A percentile compares a stretch with the other conserved stretches of the same genome.
Evolutionary conservation across 2,329 filamentous ascomycete species (phyloP).

Genomic region (Scedosporium boydii): DNA sequence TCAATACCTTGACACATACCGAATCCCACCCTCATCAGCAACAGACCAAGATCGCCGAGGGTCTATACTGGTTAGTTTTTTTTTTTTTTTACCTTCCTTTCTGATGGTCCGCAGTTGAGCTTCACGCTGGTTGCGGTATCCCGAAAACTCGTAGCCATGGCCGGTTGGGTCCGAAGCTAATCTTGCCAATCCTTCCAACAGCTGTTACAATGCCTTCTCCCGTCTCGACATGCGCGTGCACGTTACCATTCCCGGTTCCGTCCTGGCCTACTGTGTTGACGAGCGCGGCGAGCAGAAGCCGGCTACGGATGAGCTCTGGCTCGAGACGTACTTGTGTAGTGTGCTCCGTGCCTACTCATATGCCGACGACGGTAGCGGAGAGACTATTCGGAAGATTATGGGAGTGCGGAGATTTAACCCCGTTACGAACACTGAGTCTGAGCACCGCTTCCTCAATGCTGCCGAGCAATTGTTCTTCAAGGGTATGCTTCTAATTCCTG

Average conservation of each 20-base stretch:
- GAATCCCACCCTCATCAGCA: constrained; percentile 60
- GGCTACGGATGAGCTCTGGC: constrained; percentile 87
- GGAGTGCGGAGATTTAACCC: constrained; percentile 97
- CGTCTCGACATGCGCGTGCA: constrained; percentile 97
- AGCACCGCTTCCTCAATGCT: constrained; percentile 90
- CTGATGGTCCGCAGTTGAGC: background rate
- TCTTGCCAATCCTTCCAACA: constrained; percentile 13
- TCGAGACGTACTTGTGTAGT: constrained; percentile 94
- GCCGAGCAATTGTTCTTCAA: constrained; percentile 93
- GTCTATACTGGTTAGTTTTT: constrained; percentile 74
- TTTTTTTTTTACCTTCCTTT: background rate
- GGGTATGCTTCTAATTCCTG: constrained; percentile 40
- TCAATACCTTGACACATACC: constrained; percentile 92
- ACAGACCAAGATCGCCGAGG: constrained; percentile 78
- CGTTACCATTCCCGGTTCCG: constrained; percentile 90
- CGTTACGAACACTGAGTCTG: constrained; percentile 94
- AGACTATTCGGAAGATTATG: constrained; percentile 92
- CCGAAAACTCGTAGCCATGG: no score
- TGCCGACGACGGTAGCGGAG: constrained; percentile 88
- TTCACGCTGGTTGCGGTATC: no score
- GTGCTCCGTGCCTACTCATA: constrained; percentile 93
- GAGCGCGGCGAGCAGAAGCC: constrained; percentile 92
- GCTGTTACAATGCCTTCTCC: constrained; percentile 98
- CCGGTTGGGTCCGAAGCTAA: background rate
- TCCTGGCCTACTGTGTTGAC: constrained; percentile 96